phyloP scores from a whole-genome alignment of 2,329 filamentous ascomycete species.

The Penicillium polonicum region DNA sequence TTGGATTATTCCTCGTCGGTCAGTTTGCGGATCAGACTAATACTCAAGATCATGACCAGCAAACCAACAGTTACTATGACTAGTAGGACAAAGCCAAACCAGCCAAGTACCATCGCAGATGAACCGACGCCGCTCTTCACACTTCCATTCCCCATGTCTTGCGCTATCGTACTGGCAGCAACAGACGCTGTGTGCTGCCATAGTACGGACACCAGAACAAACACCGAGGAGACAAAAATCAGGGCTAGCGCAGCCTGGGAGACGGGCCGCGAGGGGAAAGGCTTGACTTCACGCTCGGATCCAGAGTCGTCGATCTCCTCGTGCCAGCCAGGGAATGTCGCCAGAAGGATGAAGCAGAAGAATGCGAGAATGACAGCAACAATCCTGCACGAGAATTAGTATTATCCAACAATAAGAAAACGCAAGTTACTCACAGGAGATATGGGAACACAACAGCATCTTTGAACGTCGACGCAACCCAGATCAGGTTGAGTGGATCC shows the following conservation, averaged over 20 bases:
- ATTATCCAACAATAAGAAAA: neutral
- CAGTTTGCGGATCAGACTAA: conserved; percentile 69
- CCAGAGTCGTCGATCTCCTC: conserved; percentile 80
- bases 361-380: conserved; percentile 97
- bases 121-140: conserved; percentile 87
- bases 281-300: conserved; percentile 86
- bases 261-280: conserved; percentile 87
- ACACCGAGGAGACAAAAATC: conserved; percentile 71
- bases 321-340: conserved; percentile 97
- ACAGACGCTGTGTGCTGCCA: conserved; percentile 87
- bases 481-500: conserved; percentile 94
- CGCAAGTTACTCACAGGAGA: conserved; percentile 68
- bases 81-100: conserved; percentile 91
- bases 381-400: conserved; percentile 59
- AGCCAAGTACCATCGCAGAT: conserved; percentile 92
- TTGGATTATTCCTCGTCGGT: conserved; percentile 42
- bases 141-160: conserved; percentile 87
- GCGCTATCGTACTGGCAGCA: conserved; percentile 86
- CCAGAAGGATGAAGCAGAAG: conserved; percentile 88
- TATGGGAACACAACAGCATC: conserved; percentile 98
- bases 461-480: conserved; percentile 96
- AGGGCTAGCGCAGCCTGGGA: conserved; percentile 90
- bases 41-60: conserved; percentile 94
- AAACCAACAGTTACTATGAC: conserved; percentile 94
- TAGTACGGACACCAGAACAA: conserved; percentile 63